Evolutionary conservation across 768 basidiomycete genomes (phyloP).

Genomic region (Xerocomus spinulosus): DNA sequence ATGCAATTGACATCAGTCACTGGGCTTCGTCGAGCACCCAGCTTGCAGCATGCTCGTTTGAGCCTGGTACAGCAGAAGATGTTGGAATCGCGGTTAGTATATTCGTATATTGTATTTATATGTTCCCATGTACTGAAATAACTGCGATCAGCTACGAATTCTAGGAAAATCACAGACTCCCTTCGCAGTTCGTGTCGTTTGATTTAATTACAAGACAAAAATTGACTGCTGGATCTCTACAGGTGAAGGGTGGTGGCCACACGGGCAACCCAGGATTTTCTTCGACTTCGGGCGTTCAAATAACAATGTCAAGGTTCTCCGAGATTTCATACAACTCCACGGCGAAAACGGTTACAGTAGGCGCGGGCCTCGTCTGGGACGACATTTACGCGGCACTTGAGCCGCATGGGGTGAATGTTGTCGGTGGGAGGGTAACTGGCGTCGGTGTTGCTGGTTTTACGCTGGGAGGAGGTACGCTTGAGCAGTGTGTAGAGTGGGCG

Average conservation of each 20-base stretch:
- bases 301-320: slow-evolving; percentile 49
- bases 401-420: slow-evolving; percentile 47
- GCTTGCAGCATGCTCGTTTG: slow-evolving; percentile 48
- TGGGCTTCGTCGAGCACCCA: slow-evolving; percentile 51
- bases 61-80: slow-evolving; percentile 52
- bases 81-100: slow-evolving; percentile 42
- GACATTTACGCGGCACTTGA: slow-evolving; percentile 51
- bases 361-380: slow-evolving; percentile 54
- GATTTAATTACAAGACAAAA: too few species aligned
- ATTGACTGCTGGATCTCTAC: too few species aligned
- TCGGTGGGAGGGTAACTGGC: slow-evolving; percentile 51
- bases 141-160: slow-evolving; percentile 6
- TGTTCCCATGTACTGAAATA: not conserved
- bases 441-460: slow-evolving; percentile 56
- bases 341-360: slow-evolving; percentile 37
- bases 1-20: slow-evolving; percentile 42
- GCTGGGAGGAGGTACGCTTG: slow-evolving; percentile 47
- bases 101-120: too few species aligned
- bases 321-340: slow-evolving; percentile 34
- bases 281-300: slow-evolving; percentile 53
- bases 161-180: slow-evolving; percentile 41
- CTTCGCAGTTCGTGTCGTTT: slow-evolving; percentile 16
- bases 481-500: not conserved
- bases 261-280: slow-evolving; percentile 50
- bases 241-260: slow-evolving; percentile 66